Evolutionary conservation across 2,329 filamentous ascomycete genomes (phyloP).

Genomic region (Chaetomium sp.): DNA sequence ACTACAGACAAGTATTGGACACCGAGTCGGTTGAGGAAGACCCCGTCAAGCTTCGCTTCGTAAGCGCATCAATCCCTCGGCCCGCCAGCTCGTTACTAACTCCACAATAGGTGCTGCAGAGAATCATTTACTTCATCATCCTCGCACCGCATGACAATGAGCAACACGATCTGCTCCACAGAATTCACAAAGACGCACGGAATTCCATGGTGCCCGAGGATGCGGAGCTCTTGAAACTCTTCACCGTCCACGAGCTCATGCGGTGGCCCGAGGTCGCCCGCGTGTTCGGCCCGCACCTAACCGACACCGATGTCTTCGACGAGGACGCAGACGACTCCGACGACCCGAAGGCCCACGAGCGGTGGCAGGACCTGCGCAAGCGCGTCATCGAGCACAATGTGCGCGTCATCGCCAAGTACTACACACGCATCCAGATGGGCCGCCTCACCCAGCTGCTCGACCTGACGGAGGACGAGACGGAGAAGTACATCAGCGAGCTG

Average conservation of each 20-base stretch:
- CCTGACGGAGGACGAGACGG: constrained; percentile 90
- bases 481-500: constrained; percentile 97
- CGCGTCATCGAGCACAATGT: constrained; percentile 99
- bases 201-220: constrained; percentile 78
- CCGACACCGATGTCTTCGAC: constrained; percentile 87
- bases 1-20: constrained; percentile 95
- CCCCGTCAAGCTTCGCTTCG: constrained; percentile 78
- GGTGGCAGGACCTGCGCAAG: constrained; percentile 95
- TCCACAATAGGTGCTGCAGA: constrained; percentile 71
- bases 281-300: constrained; percentile 85
- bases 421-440: constrained; percentile 92
- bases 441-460: constrained; percentile 90
- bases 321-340: constrained; percentile 62
- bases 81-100: constrained; percentile 21
- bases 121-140: constrained; percentile 97
- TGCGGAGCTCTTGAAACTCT: constrained; percentile 85
- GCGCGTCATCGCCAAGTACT: constrained; percentile 96
- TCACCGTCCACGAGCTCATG: constrained; percentile 96
- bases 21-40: constrained; percentile 95
- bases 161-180: constrained; percentile 94
- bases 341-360: constrained; percentile 78
- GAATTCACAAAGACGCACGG: constrained; percentile 82
- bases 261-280: constrained; percentile 93
- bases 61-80: constrained; percentile 50
- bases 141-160: constrained; percentile 98